Evolutionary conservation across 768 basidiomycete genomes (phyloP).

Genomic region (Suillus ampliporus): DNA sequence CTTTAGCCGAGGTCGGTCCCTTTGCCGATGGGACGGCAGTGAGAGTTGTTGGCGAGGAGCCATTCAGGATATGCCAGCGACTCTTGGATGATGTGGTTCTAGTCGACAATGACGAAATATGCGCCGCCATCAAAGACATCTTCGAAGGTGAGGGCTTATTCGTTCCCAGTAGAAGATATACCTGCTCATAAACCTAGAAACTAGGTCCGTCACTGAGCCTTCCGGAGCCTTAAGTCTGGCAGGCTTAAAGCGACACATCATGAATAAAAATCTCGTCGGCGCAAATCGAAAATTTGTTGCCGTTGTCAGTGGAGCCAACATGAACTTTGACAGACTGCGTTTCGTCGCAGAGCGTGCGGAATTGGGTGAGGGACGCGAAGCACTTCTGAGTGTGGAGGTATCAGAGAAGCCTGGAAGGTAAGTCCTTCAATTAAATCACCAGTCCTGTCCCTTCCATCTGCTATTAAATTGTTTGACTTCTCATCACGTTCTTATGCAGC

Average conservation of each 20-base stretch:
- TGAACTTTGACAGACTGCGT: slow-evolving; percentile 96
- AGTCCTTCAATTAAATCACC: slow-evolving; percentile 25
- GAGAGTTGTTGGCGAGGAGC: slow-evolving; percentile 92
- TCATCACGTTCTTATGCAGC: slow-evolving; percentile 45
- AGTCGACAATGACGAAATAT: slow-evolving; percentile 94
- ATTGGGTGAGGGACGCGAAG: slow-evolving; percentile 94
- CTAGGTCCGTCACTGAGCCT: slow-evolving; percentile 94
- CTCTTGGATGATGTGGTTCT: slow-evolving; percentile 83
- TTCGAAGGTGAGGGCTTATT: slow-evolving; percentile 77
- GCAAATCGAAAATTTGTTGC: slow-evolving; percentile 89
- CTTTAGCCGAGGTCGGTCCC: slow-evolving; percentile 88
- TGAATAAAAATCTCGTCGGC: slow-evolving; percentile 79
- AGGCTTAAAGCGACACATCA: slow-evolving; percentile 87
- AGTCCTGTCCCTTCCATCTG: background rate
- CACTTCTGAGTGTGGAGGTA: slow-evolving; percentile 90
- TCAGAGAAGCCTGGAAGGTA: slow-evolving; percentile 93
- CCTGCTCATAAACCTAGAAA: slow-evolving; percentile 58
- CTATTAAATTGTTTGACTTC: slow-evolving; percentile 9
- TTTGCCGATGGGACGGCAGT: slow-evolving; percentile 99
- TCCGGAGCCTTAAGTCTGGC: slow-evolving; percentile 94
- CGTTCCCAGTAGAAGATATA: slow-evolving; percentile 2
- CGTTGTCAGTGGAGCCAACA: slow-evolving; percentile 95
- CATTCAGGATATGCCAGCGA: slow-evolving; percentile 89
- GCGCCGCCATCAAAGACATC: slow-evolving; percentile 98
- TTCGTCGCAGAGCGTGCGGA: slow-evolving; percentile 99